These are phyloP conservation scores for Tothia fuscella DNA, from an alignment of 2,329 filamentous ascomycete species.

Conservation along the genomic window DNA sequence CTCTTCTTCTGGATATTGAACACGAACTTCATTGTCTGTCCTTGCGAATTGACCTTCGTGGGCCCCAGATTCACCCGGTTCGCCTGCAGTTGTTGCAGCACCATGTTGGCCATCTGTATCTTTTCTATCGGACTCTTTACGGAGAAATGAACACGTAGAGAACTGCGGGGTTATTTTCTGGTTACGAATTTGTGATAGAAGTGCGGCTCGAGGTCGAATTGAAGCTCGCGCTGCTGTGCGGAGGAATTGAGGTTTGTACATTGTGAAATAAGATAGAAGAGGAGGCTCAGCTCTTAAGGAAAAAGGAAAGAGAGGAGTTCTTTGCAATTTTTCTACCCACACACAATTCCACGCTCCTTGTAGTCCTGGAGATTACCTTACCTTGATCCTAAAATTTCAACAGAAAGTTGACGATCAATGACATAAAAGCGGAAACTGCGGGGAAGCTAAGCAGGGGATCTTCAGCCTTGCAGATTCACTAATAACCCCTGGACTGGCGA, in stretches of 20 bases:
- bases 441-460: too few species aligned
- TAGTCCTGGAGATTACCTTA: too few species aligned
- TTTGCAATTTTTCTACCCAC: too few species aligned
- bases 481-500: too few species aligned
- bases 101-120: conserved; percentile 8
- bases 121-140: conserved; percentile 19
- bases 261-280: conserved; percentile 13
- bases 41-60: conserved; percentile 62
- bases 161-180: conserved; percentile 7
- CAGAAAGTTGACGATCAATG: too few species aligned
- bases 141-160: conserved; percentile 13
- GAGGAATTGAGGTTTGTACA: conserved; percentile 24
- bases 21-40: conserved; percentile 65
- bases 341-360: too few species aligned
- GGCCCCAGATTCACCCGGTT: conserved; percentile 29
- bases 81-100: conserved; percentile 25
- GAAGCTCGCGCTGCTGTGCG: conserved; percentile 13
- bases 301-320: conserved; percentile 1
- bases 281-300: not conserved
- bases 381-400: too few species aligned
- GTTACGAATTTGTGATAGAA: not conserved
- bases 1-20: conserved; percentile 65
- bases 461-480: too few species aligned
- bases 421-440: too few species aligned
- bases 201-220: conserved; percentile 5